Evolutionary conservation across 2,329 filamentous ascomycete species (phyloP), one percentile per base, ranked within the genome.

Genomic region (Aureobasidium sp.): DNA sequence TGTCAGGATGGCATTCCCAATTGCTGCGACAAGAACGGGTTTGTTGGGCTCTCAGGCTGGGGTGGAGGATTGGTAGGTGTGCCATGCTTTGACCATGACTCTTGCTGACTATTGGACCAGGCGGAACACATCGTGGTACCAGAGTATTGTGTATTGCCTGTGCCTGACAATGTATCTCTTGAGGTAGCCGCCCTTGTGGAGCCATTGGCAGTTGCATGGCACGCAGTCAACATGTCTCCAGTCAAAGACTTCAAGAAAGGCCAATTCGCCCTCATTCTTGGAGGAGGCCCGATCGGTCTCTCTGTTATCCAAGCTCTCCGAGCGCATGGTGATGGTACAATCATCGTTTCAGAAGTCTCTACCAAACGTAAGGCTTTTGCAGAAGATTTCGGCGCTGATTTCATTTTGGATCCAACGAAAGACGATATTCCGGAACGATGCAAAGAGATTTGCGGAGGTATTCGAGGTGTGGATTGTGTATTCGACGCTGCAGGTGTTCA

Each of bases 401-500:
- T 78, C 61, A 74, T 82, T n/a, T 71, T 83, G 55, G 77, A 83
- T 67, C 81, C 81, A 0, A 75, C 72, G 3, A 75, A 77, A 59
- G 77, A 79, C 56, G 79, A 83, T 66, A 70, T 83, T 6, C 74
- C 79, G 1, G 70, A 72, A 59, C 66, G 72, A 41, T 79, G 77
- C 65, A 72, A 74, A 27, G 73, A 77, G 52, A 71, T 80, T 13
- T 80, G 73, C 52, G 75, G 74, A 59, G 74, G 70, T 34, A 73
- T 75, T 57, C 44, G 57, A 24, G 81, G 81, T 20, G 79, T 78
- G 5, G 75, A 83, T 65, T 72, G 82, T 7, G 78, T 76, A 0
- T 83, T 79, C 65, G 81, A 83, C 66, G 79, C 78, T 34, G 80
- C 81, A 1, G 81, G 81, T 12, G 79, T 83, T 13, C 81, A 83